These are phyloP conservation scores for Emiliania huxleyi DNA, from an alignment of 78 protist species.

Conservation along the genomic window DNA sequence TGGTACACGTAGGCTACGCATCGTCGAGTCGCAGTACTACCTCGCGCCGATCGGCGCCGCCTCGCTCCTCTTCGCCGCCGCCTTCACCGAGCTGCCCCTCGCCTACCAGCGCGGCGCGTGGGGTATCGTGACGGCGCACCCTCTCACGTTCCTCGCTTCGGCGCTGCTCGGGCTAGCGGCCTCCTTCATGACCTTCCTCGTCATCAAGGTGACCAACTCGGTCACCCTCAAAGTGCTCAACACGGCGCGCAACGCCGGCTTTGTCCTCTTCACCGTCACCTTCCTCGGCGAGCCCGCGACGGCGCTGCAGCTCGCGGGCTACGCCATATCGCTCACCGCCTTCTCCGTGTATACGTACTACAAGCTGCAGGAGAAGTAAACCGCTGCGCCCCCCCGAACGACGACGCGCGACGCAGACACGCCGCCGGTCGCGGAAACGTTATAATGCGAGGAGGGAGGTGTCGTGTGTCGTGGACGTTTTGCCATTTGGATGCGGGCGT, in stretches of 20 bases:
- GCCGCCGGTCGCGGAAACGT: too few species aligned
- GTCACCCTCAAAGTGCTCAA: conserved; percentile 2
- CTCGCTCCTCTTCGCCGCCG: neutral
- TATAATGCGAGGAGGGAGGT: too few species aligned
- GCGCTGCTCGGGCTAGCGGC: neutral
- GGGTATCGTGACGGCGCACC: neutral
- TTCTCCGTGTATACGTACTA: neutral
- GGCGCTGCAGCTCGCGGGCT: neutral
- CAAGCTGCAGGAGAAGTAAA: too few species aligned
- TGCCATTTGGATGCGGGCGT: too few species aligned
- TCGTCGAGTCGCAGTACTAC: neutral
- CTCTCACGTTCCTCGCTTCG: neutral
- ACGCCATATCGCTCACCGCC: neutral
- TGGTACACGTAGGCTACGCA: neutral
- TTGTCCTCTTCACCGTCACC: neutral
- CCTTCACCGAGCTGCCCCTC: neutral
- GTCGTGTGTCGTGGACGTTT: too few species aligned
- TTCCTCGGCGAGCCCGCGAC: neutral
- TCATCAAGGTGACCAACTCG: conserved; percentile 4
- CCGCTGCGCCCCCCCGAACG: too few species aligned
- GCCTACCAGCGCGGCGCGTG: neutral
- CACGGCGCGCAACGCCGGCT: neutral
- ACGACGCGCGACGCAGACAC: too few species aligned
- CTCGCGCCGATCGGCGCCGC: neutral
- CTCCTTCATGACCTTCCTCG: neutral